Conservation (phyloP, 2,329 filamentous ascomycete genomes). For the Ophiobolus disseminans region DNA sequence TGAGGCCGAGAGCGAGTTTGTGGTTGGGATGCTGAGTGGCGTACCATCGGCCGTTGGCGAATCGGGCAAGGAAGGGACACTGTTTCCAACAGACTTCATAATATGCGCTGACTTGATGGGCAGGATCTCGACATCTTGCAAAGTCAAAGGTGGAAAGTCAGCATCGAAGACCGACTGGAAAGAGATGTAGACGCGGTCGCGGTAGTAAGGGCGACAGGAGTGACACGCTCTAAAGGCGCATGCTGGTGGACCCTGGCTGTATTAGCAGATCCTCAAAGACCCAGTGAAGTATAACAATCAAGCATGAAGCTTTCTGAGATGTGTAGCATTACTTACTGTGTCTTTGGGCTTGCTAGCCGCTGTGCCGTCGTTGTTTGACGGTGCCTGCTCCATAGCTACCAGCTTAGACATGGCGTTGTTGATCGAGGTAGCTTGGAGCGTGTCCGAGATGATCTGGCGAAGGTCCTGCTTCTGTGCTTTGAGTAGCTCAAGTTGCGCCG, state of each 20-base stretch:
- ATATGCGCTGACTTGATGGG: constrained; percentile 46
- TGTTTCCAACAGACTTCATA: constrained; percentile 43
- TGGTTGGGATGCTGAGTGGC: constrained; percentile 15
- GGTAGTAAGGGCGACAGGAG: constrained; percentile 58
- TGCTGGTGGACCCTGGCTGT: constrained; percentile 1
- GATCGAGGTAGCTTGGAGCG: constrained; percentile 24
- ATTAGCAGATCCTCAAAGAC: constrained; percentile 12
- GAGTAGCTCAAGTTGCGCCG: constrained; percentile 38
- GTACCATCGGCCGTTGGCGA: constrained; percentile 4
- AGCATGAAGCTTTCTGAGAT: no score
- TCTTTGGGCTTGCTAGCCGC: constrained; percentile 19
- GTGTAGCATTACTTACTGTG: constrained; percentile 24
- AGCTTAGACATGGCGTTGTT: constrained; percentile 26
- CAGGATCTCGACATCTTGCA: constrained; percentile 39
- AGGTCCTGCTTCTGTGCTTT: constrained; percentile 42
- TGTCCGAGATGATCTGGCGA: constrained; percentile 34
- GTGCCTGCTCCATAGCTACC: constrained; percentile 10
- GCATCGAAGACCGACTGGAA: constrained; percentile 54
- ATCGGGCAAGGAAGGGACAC: background rate
- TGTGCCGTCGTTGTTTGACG: constrained; percentile 31
- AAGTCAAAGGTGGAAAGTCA: constrained; percentile 42
- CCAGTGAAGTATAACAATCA: no score
- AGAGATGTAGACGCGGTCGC: constrained; percentile 55
- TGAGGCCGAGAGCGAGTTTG: constrained; percentile 14
- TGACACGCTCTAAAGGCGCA: constrained; percentile 59